phyloP scores from a whole-genome alignment of 371 early-diverging fungal genomes.

The Gilbertella persicaria region DNA sequence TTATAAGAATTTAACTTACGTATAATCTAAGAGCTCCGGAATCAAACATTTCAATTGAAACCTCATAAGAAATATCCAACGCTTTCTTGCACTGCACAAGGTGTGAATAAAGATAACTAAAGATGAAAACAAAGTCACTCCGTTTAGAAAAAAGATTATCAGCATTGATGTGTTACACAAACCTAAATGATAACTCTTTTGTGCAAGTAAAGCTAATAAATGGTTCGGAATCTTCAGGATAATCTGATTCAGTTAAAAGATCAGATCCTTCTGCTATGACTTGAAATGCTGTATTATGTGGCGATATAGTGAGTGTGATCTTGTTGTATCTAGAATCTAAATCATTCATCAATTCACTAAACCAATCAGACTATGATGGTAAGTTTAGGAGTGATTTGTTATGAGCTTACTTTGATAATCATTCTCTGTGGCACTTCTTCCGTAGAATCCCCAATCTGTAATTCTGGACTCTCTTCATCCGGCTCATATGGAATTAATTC shows the following conservation, averaged over 20 bases:
- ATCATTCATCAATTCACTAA: conserved; percentile 35
- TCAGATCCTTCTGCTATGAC: conserved; percentile 26
- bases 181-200: conserved; percentile 30
- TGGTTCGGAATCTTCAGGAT: conserved; percentile 33
- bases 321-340: conserved; percentile 30
- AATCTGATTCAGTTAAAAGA: conserved; percentile 26
- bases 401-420: conserved; percentile 30
- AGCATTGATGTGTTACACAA: conserved; percentile 18
- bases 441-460: conserved; percentile 16
- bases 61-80: conserved; percentile 35
- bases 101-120: conserved; percentile 39
- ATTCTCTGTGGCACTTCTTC: conserved; percentile 15
- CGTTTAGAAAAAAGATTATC: conserved; percentile 15
- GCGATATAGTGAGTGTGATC: conserved; percentile 33
- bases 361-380: conserved; percentile 25
- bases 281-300: conserved; percentile 29
- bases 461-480: conserved; percentile 27
- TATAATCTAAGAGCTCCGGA: conserved; percentile 35
- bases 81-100: conserved; percentile 35
- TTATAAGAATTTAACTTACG: conserved; percentile 25
- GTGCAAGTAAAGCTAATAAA: conserved; percentile 36
- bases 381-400: background rate
- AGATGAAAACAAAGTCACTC: conserved; percentile 5
- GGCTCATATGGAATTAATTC: conserved; percentile 34
- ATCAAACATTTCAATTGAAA: conserved; percentile 32